Evolutionary conservation across 441 rosid species (phyloP), one percentile per base, ranked within the genome.

Genomic region (Erodium texanum): DNA sequence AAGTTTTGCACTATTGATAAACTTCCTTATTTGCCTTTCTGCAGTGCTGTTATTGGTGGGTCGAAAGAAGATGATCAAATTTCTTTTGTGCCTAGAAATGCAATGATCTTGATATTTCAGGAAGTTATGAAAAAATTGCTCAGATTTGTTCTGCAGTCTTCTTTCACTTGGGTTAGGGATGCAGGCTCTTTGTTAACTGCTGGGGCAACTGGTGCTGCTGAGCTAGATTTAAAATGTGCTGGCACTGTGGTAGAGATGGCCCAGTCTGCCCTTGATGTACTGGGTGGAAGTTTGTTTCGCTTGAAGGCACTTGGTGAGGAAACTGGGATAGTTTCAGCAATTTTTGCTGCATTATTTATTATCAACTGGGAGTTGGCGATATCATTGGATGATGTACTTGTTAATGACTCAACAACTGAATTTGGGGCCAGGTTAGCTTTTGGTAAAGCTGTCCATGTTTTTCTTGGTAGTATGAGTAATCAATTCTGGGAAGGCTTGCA

Each of bases 1-100:
- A 61, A 24, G 43, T 70, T 68, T 69, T 68, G 22, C 66, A 15
- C 36, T 38, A 2, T 62, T 65, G 32, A 65, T 43, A 68, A 62
- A 22, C 69, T 66, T 71, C 36, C 67, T 70, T 23, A 27, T 65
- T 75, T 64, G 74, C 68, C 75, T 76, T 52, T 71, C 68, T 85
- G 84, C 96, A 91, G 99, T 73, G 85, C 89, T 76, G 82, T 82
- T 78, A 81, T 94, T 68, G 96, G 97, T 77, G 96, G 96, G 74
- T 79, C 86, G 72, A 68, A 78, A 16, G 81, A 80, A 69, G 87
- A 76, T 65, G 65, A 74, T 74, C 77, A 74, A 64, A 71, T 79
- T 73, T 82, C 85, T 54, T 84, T 91, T 63, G 82, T 85, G 23
- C 82, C 96, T 29, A 86, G 81, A 76, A 80, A 78, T 80, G 72